Conservation (phyloP, 73 alveolate genomes). For the Tetrahymena borealis region DNA sequence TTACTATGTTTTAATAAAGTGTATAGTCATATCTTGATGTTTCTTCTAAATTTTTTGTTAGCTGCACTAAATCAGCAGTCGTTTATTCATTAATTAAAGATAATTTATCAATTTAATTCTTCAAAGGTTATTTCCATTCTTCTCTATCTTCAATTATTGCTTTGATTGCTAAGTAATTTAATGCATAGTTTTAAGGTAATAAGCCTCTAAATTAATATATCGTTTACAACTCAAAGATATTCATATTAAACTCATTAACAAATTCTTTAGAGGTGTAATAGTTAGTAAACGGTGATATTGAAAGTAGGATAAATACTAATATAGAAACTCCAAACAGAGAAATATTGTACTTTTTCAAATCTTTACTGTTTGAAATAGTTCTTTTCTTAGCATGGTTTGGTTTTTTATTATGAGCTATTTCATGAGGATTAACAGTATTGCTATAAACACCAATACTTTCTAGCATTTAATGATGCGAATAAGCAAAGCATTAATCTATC, state of each 20-base stretch:
- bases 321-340: background rate
- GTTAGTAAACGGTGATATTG: background rate
- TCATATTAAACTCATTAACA: background rate
- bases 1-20: background rate
- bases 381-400: background rate
- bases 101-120: background rate
- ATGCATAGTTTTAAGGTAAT: background rate
- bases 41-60: background rate
- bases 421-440: background rate
- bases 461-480: background rate
- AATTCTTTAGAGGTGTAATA: background rate
- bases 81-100: background rate
- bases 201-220: background rate
- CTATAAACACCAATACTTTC: background rate
- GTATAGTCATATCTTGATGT: background rate
- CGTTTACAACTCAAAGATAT: background rate
- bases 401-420: background rate
- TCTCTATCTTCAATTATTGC: background rate
- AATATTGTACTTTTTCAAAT: background rate
- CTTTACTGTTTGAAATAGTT: background rate
- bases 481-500: background rate
- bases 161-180: background rate
- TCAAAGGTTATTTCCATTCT: background rate
- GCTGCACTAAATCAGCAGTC: background rate
- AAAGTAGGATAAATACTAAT: background rate